Percentiles rank a stretch among this genome's conserved stretches.
Conservation (phyloP, 148 eudicot species). For the Silene conica region DNA sequence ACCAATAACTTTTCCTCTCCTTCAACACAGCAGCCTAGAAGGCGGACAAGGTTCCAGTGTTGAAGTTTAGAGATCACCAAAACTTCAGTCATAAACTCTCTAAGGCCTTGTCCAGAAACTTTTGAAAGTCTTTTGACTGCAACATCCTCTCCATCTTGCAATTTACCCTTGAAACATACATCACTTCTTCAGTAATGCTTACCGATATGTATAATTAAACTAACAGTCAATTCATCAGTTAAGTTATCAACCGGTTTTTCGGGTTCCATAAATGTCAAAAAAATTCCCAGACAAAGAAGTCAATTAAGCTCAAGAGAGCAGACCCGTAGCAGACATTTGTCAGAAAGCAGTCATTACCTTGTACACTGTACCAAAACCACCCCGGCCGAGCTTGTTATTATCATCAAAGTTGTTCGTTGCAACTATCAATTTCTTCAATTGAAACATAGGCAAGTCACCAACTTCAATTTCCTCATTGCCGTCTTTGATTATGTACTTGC, state of each 20-base stretch:
- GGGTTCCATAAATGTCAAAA: no score
- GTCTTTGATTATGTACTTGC: not conserved
- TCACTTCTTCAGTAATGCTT: not conserved
- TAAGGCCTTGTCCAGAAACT: constrained; percentile 33
- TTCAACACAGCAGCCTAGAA: constrained; percentile 36
- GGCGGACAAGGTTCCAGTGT: constrained; percentile 39
- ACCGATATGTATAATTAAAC: not conserved
- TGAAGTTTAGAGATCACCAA: constrained; percentile 39
- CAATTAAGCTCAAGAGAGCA: not conserved
- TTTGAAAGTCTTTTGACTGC: constrained; percentile 43
- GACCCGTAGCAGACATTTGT: not conserved
- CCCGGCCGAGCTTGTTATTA: constrained; percentile 43
- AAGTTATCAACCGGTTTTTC: no score
- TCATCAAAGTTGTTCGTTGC: constrained; percentile 40
- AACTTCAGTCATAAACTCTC: constrained; percentile 41
- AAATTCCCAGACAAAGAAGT: no score
- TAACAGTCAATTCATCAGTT: no score
- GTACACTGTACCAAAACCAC: constrained; percentile 54
- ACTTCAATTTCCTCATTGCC: constrained; percentile 6
- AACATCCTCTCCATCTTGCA: constrained; percentile 28
- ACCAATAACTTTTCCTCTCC: constrained; percentile 37
- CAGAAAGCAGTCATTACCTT: constrained; percentile 27
- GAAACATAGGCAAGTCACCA: constrained; percentile 36
- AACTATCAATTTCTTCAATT: constrained; percentile 29
- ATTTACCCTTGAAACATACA: constrained; percentile 24